These are phyloP conservation scores for Phyllosticta citribraziliensis DNA, from an alignment of 2,329 filamentous ascomycete genomes.

Conservation along the genomic window DNA sequence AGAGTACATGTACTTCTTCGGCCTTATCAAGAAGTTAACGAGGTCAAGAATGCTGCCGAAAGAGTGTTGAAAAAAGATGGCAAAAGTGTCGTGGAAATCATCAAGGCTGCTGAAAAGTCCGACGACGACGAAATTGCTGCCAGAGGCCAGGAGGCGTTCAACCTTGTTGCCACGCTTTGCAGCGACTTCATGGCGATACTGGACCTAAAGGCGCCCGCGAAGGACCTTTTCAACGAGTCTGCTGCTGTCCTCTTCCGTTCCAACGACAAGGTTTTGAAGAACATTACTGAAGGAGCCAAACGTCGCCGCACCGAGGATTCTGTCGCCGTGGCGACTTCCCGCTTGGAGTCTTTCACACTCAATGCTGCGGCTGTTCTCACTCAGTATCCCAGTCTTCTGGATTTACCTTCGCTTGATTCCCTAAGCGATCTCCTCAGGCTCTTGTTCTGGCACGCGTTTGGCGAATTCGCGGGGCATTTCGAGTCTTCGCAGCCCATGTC, in stretches of 20 bases:
- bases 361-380: slow-evolving; percentile 6
- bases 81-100: background rate
- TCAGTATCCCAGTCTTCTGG: slow-evolving; percentile 4
- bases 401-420: slow-evolving; percentile 3
- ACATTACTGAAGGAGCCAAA: slow-evolving; percentile 4
- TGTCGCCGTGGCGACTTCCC: background rate
- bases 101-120: slow-evolving; percentile 1
- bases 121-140: background rate
- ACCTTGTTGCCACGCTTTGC: slow-evolving; percentile 7
- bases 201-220: slow-evolving; percentile 9
- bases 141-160: slow-evolving; percentile 9
- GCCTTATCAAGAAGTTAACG: slow-evolving; percentile 1
- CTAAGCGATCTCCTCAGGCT: slow-evolving; percentile 3
- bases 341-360: slow-evolving; percentile 4
- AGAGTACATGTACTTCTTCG: slow-evolving; percentile 7
- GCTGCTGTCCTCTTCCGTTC: slow-evolving; percentile 5
- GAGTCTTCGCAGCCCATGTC: background rate
- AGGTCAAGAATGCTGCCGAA: background rate
- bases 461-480: slow-evolving; percentile 4
- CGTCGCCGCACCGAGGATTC: slow-evolving; percentile 1
- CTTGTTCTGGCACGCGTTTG: slow-evolving; percentile 8
- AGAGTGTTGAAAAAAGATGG: background rate
- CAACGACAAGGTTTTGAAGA: slow-evolving; percentile 5
- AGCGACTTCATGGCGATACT: slow-evolving; percentile 7
- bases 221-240: slow-evolving; percentile 8